These are phyloP conservation scores for Kodamaea nitidulidarum DNA, from an alignment of 805 yeast species.

Conservation along the genomic window DNA sequence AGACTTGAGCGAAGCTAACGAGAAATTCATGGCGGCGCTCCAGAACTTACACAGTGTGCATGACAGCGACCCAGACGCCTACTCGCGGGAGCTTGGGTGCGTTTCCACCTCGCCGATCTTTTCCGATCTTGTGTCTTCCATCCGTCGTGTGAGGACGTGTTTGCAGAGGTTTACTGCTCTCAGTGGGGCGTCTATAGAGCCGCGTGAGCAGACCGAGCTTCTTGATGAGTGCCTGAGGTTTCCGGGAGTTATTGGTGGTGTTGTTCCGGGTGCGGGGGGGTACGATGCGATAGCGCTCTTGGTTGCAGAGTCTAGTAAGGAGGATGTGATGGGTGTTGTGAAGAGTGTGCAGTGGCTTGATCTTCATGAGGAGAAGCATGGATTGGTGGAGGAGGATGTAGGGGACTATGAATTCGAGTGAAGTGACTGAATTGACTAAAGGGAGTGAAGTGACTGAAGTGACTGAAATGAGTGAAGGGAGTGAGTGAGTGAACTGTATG, in stretches of 20 bases:
- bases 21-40: constrained; percentile 49
- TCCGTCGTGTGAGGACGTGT: constrained; percentile 49
- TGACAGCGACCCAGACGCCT: constrained; percentile 27
- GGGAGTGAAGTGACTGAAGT: too few relatives aligned
- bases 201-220: constrained; percentile 65
- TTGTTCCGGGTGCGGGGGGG: constrained; percentile 99
- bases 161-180: constrained; percentile 57
- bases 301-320: constrained; percentile 40
- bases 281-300: constrained; percentile 85
- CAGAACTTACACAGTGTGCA: constrained; percentile 32
- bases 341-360: constrained; percentile 62
- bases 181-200: constrained; percentile 88
- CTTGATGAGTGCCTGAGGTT: constrained; percentile 48
- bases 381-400: constrained; percentile 46
- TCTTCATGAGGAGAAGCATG: constrained; percentile 57
- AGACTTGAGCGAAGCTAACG: constrained; percentile 56
- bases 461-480: too few relatives aligned
- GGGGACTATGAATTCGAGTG: constrained; percentile 2
- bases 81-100: constrained; percentile 18
- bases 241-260: constrained; percentile 87
- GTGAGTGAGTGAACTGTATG: too few relatives aligned
- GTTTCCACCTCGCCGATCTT: constrained; percentile 12
- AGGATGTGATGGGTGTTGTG: constrained; percentile 16
- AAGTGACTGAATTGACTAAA: too few relatives aligned
- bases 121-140: constrained; percentile 31